Evolutionary conservation across 2,329 filamentous ascomycete species (phyloP), one percentile per base, ranked within the genome.

Genomic region (Nothomitra cinnamomea): DNA sequence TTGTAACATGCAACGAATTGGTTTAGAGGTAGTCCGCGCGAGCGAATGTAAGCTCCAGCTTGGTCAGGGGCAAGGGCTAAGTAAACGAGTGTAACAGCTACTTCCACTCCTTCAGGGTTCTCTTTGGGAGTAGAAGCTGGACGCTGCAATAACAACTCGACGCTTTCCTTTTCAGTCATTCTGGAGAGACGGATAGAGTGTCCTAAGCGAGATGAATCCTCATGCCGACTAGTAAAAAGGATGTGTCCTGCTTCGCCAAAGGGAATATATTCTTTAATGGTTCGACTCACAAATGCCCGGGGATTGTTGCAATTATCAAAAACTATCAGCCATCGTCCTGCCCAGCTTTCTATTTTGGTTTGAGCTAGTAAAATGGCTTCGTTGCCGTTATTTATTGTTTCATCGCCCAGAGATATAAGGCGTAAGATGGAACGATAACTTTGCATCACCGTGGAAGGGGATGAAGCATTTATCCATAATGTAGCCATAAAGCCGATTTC

Each of bases 41-140:
- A 48, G 15, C 40, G 42, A 35, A 56, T 53, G 54, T 53, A 56
- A 32, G 54, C 54, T 54, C 43, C 54, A 25, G 51, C 54, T 45
- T 56, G 54, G 47, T 56, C 52, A 38, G 54, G 35, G n/a, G 54
- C 54, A 47, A 55, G 51, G 21, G 54, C 50, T 47, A 55, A 40
- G 19, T 41, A 36, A 15, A 52, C 54, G 22, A 56, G 38, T 19
- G 40, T 38, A 19, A 15, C 25, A 35, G 54, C 54, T 24, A 56
- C 54, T n/a, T 55, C 49, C 36, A 43, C 38, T 53, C 53, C 53
- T 45, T 13, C 49, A 15, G 24, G 24, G 3, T 47, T 13, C n/a
- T 12, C 21, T 25, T 47, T 47, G 43, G 13, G 15, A 25, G 2
- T 47, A 13, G 3, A 15, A 25, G 21, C 43, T 25, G 43, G 28